Percentiles rank a stretch among this genome's conserved stretches.
Evolutionary conservation across 1,139 yeast genomes (phyloP).

Genomic region (Suhomyces bribrorum): DNA sequence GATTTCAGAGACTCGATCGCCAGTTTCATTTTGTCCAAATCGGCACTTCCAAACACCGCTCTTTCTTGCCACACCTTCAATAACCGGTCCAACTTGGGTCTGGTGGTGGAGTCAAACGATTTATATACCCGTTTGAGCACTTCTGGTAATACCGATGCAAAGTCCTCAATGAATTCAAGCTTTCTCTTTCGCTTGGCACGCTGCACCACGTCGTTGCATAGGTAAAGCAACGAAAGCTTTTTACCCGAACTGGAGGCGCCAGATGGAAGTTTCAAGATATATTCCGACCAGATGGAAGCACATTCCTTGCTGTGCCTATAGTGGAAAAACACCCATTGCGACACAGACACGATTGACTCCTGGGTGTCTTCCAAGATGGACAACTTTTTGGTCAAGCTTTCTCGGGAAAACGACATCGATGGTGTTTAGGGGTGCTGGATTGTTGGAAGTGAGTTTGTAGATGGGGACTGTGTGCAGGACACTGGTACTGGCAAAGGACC

Average conservation of each 20-base stretch:
- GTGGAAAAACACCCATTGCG: conserved; percentile 86
- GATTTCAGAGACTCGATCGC: conserved; percentile 26
- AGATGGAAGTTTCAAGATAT: conserved; percentile 25
- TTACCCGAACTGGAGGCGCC: conserved; percentile 39
- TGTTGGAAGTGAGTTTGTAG: background rate
- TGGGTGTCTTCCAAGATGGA: conserved; percentile 71
- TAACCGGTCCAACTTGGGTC: conserved; percentile 62
- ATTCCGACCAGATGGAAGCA: conserved; percentile 63
- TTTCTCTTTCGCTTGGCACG: conserved; percentile 69
- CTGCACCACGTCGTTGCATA: conserved; percentile 84
- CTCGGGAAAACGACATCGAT: conserved; percentile 63
- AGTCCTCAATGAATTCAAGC: conserved; percentile 59
- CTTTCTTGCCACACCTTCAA: conserved; percentile 78
- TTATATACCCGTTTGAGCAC: conserved; percentile 37
- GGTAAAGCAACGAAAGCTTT: conserved; percentile 62
- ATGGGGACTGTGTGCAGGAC: background rate
- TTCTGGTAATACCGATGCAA: conserved; percentile 48
- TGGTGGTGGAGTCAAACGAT: conserved; percentile 38
- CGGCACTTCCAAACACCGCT: conserved; percentile 48
- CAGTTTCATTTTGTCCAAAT: conserved; percentile 44
- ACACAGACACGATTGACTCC: conserved; percentile 77
- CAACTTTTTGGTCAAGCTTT: conserved; percentile 57
- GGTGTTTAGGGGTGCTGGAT: background rate
- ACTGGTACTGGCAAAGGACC: background rate
- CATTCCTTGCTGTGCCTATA: conserved; percentile 62